A percentile compares a stretch with the other conserved stretches of the same genome.
These are phyloP conservation scores for Kodamaea derodonti DNA, from an alignment of 1,139 yeast genomes.

Conservation along the genomic window DNA sequence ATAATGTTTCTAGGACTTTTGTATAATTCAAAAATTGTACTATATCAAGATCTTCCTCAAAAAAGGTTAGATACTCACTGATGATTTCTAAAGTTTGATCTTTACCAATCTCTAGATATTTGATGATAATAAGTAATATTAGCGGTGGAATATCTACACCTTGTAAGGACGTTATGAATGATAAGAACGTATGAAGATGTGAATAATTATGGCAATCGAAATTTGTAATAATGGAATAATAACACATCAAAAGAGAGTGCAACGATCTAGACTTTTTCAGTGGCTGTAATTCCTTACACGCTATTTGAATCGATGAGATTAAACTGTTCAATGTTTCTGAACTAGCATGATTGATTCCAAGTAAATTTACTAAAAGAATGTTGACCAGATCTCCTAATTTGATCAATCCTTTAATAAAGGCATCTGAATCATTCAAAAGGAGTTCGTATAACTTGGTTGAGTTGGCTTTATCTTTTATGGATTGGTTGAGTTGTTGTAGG, in stretches of 20 bases:
- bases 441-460: conserved; percentile 13
- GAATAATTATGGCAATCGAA: conserved; percentile 18
- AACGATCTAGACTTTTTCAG: not conserved
- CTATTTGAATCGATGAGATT: not conserved
- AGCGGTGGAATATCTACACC: conserved; percentile 14
- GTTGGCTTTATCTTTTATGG: not conserved
- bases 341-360: conserved; percentile 8
- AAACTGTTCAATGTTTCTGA: conserved; percentile 11
- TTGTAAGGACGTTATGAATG: conserved; percentile 15
- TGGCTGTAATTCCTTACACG: not conserved
- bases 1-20: conserved; percentile 19
- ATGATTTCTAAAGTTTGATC: conserved; percentile 17
- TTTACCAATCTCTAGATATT: conserved; percentile 18
- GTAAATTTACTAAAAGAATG: conserved; percentile 13
- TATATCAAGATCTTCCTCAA: conserved; percentile 14
- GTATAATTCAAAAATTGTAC: conserved; percentile 20
- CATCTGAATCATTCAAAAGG: conserved; percentile 17
- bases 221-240: conserved; percentile 17
- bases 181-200: conserved; percentile 22
- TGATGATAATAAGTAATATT: conserved; percentile 24
- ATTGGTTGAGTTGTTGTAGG: conserved; percentile 1
- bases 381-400: conserved; percentile 17
- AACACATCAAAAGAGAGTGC: conserved; percentile 5
- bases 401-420: conserved; percentile 17
- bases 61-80: conserved; percentile 22